Conservation (phyloP, 1,284 basidiomycete species). For the Cerioporus squamosus region DNA sequence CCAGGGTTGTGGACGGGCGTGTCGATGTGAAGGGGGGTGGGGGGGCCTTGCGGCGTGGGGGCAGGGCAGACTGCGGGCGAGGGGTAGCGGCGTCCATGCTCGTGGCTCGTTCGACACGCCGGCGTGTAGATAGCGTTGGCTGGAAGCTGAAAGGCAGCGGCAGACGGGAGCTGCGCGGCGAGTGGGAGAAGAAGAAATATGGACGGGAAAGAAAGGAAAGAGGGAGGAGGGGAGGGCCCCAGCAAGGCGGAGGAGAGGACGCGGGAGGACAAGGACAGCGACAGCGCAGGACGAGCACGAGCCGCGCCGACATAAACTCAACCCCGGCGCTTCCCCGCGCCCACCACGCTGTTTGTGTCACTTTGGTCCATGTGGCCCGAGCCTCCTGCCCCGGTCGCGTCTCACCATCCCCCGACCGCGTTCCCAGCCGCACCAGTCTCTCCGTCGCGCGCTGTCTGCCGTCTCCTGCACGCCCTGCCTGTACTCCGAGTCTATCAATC, state of each 20-base stretch:
- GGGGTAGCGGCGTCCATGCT: conserved; percentile 43
- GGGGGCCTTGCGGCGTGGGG: conserved; percentile 58
- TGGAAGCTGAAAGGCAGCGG: conserved; percentile 7
- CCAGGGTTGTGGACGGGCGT: conserved; percentile 51
- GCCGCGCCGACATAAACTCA: conserved; percentile 13
- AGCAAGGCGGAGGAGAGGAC: conserved; percentile 25
- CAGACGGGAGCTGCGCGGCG: conserved; percentile 13
- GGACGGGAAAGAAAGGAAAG: conserved; percentile 32
- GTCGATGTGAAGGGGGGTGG: conserved; percentile 63
- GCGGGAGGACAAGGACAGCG: conserved; percentile 5
- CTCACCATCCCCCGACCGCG: background rate
- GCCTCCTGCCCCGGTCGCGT: background rate
- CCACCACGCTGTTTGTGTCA: conserved; percentile 18
- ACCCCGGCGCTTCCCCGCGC: conserved; percentile 13
- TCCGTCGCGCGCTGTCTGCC: background rate
- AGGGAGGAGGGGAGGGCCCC: conserved; percentile 20
- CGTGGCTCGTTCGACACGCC: conserved; percentile 48
- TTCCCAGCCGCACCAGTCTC: background rate
- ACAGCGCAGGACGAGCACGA: background rate
- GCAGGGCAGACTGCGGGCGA: conserved; percentile 34
- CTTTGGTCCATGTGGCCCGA: conserved; percentile 20
- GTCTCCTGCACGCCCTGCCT: too few species aligned
- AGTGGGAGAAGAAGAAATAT: conserved; percentile 32
- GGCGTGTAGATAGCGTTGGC: conserved; percentile 43
- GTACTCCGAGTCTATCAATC: background rate